Conservation (phyloP, 2,329 filamentous ascomycete species). For the Chrysoporthe austroafricana region DNA sequence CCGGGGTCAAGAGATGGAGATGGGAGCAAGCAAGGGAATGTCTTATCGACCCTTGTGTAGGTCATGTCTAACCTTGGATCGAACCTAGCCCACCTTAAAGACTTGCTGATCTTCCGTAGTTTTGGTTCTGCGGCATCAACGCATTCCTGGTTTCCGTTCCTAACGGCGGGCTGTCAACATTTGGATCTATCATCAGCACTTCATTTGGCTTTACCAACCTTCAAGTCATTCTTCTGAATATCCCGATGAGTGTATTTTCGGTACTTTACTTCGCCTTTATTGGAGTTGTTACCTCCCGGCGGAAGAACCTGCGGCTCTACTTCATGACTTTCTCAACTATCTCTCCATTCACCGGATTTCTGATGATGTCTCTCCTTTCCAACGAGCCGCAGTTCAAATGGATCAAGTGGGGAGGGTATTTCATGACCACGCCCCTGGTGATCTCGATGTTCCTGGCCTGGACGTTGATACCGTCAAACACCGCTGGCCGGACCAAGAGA, state of each 20-base stretch:
- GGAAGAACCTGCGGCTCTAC: slow-evolving; percentile 42
- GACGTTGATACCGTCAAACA: slow-evolving; percentile 48
- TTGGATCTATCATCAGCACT: slow-evolving; percentile 39
- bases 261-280: slow-evolving; percentile 42
- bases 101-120: slow-evolving; percentile 29
- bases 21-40: slow-evolving; percentile 44
- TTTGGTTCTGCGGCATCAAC: slow-evolving; percentile 44
- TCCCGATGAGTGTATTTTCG: slow-evolving; percentile 39
- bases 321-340: slow-evolving; percentile 44
- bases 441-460: slow-evolving; percentile 41
- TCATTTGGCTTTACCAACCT: slow-evolving; percentile 43
- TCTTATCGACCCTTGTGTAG: slow-evolving; percentile 37
- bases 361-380: slow-evolving; percentile 41
- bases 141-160: slow-evolving; percentile 43
- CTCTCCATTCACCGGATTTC: slow-evolving; percentile 41
- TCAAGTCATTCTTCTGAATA: slow-evolving; percentile 42
- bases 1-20: slow-evolving; percentile 42
- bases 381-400: slow-evolving; percentile 41
- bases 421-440: slow-evolving; percentile 41
- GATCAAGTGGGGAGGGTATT: slow-evolving; percentile 43
- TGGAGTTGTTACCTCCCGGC: slow-evolving; percentile 38
- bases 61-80: neutral
- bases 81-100: neutral
- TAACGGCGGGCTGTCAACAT: slow-evolving; percentile 36
- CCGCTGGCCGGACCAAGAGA: slow-evolving; percentile 51